A percentile compares a stretch with the other conserved stretches of the same genome.
These are phyloP conservation scores for Strigomonas oncopelti DNA, from an alignment of 208 protist genomes.

Conservation along the genomic window DNA sequence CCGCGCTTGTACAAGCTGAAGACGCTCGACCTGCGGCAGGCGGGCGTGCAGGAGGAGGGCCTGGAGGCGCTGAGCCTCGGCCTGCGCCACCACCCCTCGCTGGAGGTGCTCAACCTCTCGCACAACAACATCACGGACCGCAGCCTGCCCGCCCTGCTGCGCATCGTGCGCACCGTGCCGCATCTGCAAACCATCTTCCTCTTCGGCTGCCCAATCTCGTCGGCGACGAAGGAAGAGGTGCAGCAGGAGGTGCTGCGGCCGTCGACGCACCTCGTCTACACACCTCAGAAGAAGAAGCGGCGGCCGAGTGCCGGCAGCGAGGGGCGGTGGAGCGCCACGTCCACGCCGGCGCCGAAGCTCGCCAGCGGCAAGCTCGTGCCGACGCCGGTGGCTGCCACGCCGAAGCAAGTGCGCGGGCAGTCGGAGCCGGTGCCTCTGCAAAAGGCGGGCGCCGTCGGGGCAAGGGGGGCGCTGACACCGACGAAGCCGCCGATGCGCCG, in stretches of 20 bases:
- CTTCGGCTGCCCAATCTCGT: slow-evolving; percentile 35
- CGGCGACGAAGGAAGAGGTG: slow-evolving; percentile 17
- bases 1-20: slow-evolving; percentile 46
- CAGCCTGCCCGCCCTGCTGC: slow-evolving; percentile 25
- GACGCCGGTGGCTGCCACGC: too few relatives aligned
- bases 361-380: too few relatives aligned
- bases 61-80: slow-evolving; percentile 20
- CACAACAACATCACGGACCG: slow-evolving; percentile 50
- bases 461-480: not conserved
- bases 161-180: slow-evolving; percentile 32
- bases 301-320: not conserved
- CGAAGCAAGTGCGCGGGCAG: too few relatives aligned
- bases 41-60: slow-evolving; percentile 42
- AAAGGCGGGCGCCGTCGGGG: not conserved
- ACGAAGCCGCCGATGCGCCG: not conserved
- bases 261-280: slow-evolving; percentile 10
- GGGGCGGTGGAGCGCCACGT: too few relatives aligned
- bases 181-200: slow-evolving; percentile 30
- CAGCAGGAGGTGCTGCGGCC: slow-evolving; percentile 19
- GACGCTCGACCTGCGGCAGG: slow-evolving; percentile 51
- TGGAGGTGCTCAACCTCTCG: slow-evolving; percentile 48
- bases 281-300: not conserved
- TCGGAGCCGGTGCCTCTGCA: not conserved
- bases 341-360: too few relatives aligned
- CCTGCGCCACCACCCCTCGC: slow-evolving; percentile 39